phyloP scores from a whole-genome alignment of 768 basidiomycete genomes.

The Amanita molliuscula region DNA sequence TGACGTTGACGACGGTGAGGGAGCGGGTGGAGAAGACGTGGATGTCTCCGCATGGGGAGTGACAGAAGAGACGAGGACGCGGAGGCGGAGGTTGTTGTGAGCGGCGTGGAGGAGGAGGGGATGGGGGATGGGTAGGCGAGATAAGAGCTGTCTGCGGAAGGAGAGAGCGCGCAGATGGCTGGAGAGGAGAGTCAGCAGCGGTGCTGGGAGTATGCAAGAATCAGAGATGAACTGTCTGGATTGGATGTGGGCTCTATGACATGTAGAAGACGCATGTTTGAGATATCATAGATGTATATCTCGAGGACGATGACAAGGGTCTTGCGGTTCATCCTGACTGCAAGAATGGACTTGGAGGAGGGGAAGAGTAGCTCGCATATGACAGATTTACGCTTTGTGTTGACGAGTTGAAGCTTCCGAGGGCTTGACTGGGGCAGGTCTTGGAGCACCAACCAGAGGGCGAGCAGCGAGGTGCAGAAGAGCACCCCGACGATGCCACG shows the following conservation, averaged over 20 bases:
- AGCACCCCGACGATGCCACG: slow-evolving; percentile 98
- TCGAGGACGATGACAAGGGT: slow-evolving; percentile 94
- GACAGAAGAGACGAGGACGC: slow-evolving; percentile 18
- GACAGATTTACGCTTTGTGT: slow-evolving; percentile 98
- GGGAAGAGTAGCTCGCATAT: slow-evolving; percentile 99
- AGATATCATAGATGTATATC: slow-evolving; percentile 98
- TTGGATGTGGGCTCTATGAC: slow-evolving; percentile 97
- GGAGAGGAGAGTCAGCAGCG: background rate
- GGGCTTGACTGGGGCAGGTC: slow-evolving; percentile 88
- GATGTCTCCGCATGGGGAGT: slow-evolving; percentile 53
- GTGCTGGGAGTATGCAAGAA: slow-evolving; percentile 1
- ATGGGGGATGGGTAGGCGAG: slow-evolving; percentile 95
- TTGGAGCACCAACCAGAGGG: slow-evolving; percentile 91
- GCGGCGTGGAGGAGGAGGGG: slow-evolving; percentile 64
- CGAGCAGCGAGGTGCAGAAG: slow-evolving; percentile 97
- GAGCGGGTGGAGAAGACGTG: slow-evolving; percentile 91
- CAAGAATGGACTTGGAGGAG: slow-evolving; percentile 86
- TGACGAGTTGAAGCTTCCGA: slow-evolving; percentile 92
- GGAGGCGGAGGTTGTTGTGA: slow-evolving; percentile 28
- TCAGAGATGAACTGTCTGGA: slow-evolving; percentile 64
- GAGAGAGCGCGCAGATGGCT: slow-evolving; percentile 94
- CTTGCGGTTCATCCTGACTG: slow-evolving; percentile 97
- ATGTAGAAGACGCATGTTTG: slow-evolving; percentile 94
- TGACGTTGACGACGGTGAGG: slow-evolving; percentile 87
- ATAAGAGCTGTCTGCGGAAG: slow-evolving; percentile 86